A percentile compares a stretch with the other conserved stretches of the same genome.
Conservation (phyloP, 306 rosid genomes). For the Sechiopsis laciniata region DNA sequence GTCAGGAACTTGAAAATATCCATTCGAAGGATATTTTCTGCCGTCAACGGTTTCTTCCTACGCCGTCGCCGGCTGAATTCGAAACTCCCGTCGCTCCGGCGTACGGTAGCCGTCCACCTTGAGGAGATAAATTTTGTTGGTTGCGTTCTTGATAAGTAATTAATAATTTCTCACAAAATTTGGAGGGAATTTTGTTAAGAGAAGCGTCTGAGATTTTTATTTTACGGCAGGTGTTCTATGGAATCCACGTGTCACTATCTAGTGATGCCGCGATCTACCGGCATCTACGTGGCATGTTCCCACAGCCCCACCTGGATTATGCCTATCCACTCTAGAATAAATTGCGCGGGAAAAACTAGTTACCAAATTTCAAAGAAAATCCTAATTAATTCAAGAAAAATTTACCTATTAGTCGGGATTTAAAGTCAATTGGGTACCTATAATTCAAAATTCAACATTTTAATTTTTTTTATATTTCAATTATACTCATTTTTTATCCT, state of each 20-base stretch:
- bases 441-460: too few relatives aligned
- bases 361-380: too few relatives aligned
- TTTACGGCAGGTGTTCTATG: neutral
- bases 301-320: neutral
- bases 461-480: too few relatives aligned
- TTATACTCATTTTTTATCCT: too few relatives aligned
- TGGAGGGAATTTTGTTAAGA: neutral
- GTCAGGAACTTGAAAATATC: conserved; percentile 47
- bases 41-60: conserved; percentile 49
- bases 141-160: too few relatives aligned
- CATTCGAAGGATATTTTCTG: conserved; percentile 40
- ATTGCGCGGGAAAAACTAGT: neutral
- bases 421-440: too few relatives aligned
- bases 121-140: neutral
- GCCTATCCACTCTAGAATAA: neutral
- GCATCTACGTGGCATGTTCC: neutral
- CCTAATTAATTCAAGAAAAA: too few relatives aligned
- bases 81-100: conserved; percentile 49
- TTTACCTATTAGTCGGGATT: too few relatives aligned
- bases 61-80: conserved; percentile 34
- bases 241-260: neutral
- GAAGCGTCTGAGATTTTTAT: too few relatives aligned
- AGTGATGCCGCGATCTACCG: neutral
- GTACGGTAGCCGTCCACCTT: conserved; percentile 35
- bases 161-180: too few relatives aligned